A percentile compares a stretch with the other conserved stretches of the same genome.
These are phyloP conservation scores for Trametes pubescens DNA, from an alignment of 1,284 basidiomycete species.

Conservation along the genomic window DNA sequence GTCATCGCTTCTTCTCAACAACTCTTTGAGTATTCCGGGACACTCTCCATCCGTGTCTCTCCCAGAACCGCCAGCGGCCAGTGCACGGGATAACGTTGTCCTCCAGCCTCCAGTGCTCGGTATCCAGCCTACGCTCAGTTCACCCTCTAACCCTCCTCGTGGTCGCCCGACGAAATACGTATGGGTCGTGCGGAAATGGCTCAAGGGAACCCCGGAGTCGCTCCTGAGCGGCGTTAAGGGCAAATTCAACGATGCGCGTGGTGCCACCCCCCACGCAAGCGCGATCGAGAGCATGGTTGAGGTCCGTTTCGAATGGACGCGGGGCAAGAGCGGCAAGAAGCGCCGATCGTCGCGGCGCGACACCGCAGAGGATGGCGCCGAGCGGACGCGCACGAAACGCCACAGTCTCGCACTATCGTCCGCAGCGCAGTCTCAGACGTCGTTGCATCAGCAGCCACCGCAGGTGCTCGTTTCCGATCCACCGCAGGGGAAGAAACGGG, in stretches of 20 bases:
- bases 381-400: conserved; percentile 26
- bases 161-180: conserved; percentile 73
- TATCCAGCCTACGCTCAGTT: conserved; percentile 62
- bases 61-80: conserved; percentile 28
- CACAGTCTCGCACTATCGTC: conserved; percentile 34
- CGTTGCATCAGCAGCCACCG: conserved; percentile 32
- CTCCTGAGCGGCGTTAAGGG: conserved; percentile 52
- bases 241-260: conserved; percentile 40
- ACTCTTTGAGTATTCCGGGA: conserved; percentile 20
- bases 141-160: conserved; percentile 49
- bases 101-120: conserved; percentile 70
- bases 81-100: conserved; percentile 27
- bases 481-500: conserved; percentile 27
- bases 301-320: conserved; percentile 79
- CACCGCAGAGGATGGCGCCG: conserved; percentile 31
- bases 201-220: conserved; percentile 60
- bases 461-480: conserved; percentile 22
- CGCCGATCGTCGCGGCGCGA: conserved; percentile 34
- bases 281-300: conserved; percentile 54
- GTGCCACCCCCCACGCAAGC: conserved; percentile 18
- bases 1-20: conserved; percentile 24
- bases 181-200: conserved; percentile 85
- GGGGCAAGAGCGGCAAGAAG: conserved; percentile 52
- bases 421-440: conserved; percentile 40
- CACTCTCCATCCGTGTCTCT: conserved; percentile 22